These are phyloP conservation scores for Meripilus lineatus DNA, from an alignment of 1,284 basidiomycete species.

Conservation along the genomic window DNA sequence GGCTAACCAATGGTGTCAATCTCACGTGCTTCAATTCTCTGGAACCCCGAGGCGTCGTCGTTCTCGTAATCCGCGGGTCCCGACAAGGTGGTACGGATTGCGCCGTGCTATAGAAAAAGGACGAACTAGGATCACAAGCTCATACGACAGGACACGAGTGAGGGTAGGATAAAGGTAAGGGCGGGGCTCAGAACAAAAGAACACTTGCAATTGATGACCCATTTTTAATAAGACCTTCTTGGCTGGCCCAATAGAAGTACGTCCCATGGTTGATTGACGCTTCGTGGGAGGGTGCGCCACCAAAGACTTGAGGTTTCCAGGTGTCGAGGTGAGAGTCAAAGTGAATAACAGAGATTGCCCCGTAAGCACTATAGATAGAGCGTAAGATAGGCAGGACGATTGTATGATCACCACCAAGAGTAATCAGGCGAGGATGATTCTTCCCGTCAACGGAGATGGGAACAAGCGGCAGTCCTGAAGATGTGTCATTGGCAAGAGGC, in stretches of 20 bases:
- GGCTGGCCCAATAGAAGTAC: conserved; percentile 75
- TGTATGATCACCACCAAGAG: conserved; percentile 76
- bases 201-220: conserved; percentile 80
- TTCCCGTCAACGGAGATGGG: conserved; percentile 58
- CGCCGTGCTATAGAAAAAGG: conserved; percentile 61
- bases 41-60: conserved; percentile 63
- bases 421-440: conserved; percentile 63
- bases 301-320: conserved; percentile 70
- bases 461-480: conserved; percentile 49
- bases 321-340: conserved; percentile 75
- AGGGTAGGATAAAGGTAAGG: conserved; percentile 10
- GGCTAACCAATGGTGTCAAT: conserved; percentile 64
- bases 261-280: conserved; percentile 73
- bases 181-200: conserved; percentile 25
- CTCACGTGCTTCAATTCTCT: conserved; percentile 71
- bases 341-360: conserved; percentile 72
- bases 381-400: conserved; percentile 64
- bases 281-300: conserved; percentile 60
- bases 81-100: conserved; percentile 71
- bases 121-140: conserved; percentile 67
- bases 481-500: conserved; percentile 52
- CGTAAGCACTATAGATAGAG: conserved; percentile 65
- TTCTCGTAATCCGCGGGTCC: conserved; percentile 68
- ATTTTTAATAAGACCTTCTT: conserved; percentile 71
- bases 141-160: conserved; percentile 11